Base-by-base conservation (phyloP, 2,329 filamentous ascomycete genomes). In the Fusarium sp. region DNA sequence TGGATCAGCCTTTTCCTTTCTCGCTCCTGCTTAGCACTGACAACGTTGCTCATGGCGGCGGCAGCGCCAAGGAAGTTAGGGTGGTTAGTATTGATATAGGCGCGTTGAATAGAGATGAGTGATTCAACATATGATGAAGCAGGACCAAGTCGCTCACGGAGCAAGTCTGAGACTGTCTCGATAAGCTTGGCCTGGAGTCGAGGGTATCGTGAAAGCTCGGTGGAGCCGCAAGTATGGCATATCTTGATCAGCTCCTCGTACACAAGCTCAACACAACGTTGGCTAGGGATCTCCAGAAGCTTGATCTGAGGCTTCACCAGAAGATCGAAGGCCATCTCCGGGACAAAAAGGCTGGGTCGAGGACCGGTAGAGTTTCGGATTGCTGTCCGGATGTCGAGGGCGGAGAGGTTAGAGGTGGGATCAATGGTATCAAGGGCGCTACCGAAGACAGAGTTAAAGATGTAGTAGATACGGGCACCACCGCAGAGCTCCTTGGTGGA, bases 231-330 rank as follows among this genome's bases (percentile, higher is more conserved):
- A 2, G 96, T 99, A 78, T 99, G 96, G 81, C 96, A 97, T 71
- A 99, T 98, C 82, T 99, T 99, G 83, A 99, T 99, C 42, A 99
- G 86, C 79, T 99, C 96, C 78, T 99, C 96, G 78, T 99, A 99
- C 4, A 99, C 96, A 53, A 99, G 87, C 80, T 99, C 96, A 49
- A 99, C 96, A 75, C 96, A 99, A 73, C 96, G 90, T 77, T 99
- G 96, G 76, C 93, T 96, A 11, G 96, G 96, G 25, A 96, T 89
- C 78, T 99, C 96, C 27, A 99, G 84, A 52, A 99, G 86, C 82
- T 98, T 98, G 80, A 99, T 99, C 79, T 99, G 96, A 27, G 96
- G 96, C 80, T 99, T 99, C 43, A 99, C 96, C 42, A 99, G 87
- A 21, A 99, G 87, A 78, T 99, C 96, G 78, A 99, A 99, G 2